Evolutionary conservation across 345 rosid species (phyloP), one percentile per base, ranked within the genome.

Genomic region (Moricandia arvensis): DNA sequence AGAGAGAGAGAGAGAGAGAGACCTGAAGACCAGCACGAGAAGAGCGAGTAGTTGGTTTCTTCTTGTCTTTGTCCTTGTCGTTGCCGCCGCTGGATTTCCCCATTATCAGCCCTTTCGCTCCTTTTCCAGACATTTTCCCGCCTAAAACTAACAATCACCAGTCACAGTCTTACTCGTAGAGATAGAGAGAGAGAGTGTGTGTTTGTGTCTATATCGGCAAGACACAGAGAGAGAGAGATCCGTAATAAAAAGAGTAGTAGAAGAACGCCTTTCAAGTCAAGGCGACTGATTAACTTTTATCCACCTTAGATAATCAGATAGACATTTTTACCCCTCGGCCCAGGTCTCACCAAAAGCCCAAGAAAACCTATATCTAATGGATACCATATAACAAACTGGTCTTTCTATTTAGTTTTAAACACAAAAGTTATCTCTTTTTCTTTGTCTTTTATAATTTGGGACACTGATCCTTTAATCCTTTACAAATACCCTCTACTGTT

Each of bases 11-110:
- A 59, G 51, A 54, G 31, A 18, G 29, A 18, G 59, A 73, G 63
- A 85, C 96, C 93, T 88, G 96, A 47, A 90, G 91, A 69, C 93
- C 96, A 72, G 96, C 96, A 7, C 96, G 93, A 64, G 91, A 85
- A 65, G 96, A 90, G 72, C 93, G 96, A 75, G 96, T 88, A 66
- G 80, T 81, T 33, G 93, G 93, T 76, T 85, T 85, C 80, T 86
- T 88, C 87, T 90, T 87, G 76, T 84, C 91, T 79, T 85, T 89
- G 75, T 87, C 91, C 80, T 87, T 88, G 18, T 80, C 89, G 72
- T 70, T 84, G 49, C 81, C 80, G 57, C 81, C 80, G 24, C 83
- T 82, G 26, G 91, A 76, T 82, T 88, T 88, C 51, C 90, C 96
- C 61, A 85, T 86, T 31, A 84, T 81, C 80, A 87, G 68, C 8